A percentile compares a stretch with the other conserved stretches of the same genome.
These are phyloP conservation scores for Exserohilum rostratum DNA, from an alignment of 2,329 filamentous ascomycete species.

Conservation along the genomic window DNA sequence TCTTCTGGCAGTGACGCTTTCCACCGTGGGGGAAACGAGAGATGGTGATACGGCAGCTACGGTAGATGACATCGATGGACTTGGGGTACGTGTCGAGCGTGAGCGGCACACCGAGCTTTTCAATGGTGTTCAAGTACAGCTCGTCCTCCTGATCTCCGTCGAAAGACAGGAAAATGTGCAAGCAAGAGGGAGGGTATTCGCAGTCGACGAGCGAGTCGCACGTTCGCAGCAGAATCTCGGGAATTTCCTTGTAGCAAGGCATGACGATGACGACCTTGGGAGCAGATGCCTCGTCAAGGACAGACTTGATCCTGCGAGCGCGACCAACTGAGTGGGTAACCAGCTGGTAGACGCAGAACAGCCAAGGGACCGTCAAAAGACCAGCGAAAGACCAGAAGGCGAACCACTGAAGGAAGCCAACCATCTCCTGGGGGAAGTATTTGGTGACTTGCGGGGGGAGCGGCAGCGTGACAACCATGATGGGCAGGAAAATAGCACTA, in stretches of 20 bases:
- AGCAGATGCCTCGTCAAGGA: slow-evolving; percentile 81
- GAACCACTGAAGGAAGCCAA: slow-evolving; percentile 84
- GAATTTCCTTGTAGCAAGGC: slow-evolving; percentile 94
- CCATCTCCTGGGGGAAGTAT: slow-evolving; percentile 73
- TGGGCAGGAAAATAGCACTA: slow-evolving; percentile 84
- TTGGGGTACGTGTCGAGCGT: slow-evolving; percentile 79
- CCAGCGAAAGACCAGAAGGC: slow-evolving; percentile 92
- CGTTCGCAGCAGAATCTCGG: slow-evolving; percentile 80
- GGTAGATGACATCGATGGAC: slow-evolving; percentile 89
- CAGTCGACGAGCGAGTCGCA: slow-evolving; percentile 91
- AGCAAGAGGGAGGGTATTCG: slow-evolving; percentile 89
- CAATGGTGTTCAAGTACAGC: slow-evolving; percentile 83
- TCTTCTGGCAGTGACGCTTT: slow-evolving; percentile 92
- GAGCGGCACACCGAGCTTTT: slow-evolving; percentile 80
- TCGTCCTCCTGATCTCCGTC: slow-evolving; percentile 90
- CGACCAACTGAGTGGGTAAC: slow-evolving; percentile 86
- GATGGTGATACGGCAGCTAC: slow-evolving; percentile 81
- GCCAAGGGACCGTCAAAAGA: slow-evolving; percentile 85
- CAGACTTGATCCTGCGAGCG: slow-evolving; percentile 79
- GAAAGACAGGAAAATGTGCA: slow-evolving; percentile 94
- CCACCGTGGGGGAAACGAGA: slow-evolving; percentile 93
- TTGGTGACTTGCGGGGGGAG: slow-evolving; percentile 74
- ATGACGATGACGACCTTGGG: slow-evolving; percentile 96
- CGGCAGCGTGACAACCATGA: slow-evolving; percentile 92
- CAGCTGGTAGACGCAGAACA: slow-evolving; percentile 90